Conservation (phyloP, 2,329 filamentous ascomycete species). For the Pseudogymnoascus sp. region DNA sequence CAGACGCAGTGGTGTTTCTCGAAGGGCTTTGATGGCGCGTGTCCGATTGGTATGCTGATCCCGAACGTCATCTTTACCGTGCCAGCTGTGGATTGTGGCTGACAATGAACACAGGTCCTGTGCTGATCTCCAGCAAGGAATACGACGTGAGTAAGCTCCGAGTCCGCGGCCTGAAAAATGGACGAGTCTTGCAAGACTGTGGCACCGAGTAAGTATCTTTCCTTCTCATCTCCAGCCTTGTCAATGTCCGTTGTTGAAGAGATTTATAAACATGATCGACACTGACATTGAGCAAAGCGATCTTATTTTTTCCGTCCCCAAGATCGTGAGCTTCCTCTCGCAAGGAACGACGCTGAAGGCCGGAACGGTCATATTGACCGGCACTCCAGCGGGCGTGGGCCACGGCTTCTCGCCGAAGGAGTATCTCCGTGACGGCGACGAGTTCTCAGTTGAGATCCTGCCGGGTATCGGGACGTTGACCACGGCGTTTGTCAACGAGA, state of each 20-base stretch:
- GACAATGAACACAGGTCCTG: constrained; percentile 32
- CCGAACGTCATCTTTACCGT: background rate
- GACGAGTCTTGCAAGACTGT: constrained; percentile 37
- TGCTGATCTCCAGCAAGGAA: constrained; percentile 36
- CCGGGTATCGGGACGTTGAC: constrained; percentile 41
- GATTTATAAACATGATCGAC: background rate
- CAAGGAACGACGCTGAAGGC: constrained; percentile 36
- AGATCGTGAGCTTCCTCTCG: constrained; percentile 34
- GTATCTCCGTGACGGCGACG: constrained; percentile 37
- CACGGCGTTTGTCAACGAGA: constrained; percentile 32
- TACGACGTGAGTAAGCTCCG: constrained; percentile 34
- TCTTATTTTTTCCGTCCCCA: constrained; percentile 44
- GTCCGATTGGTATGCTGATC: constrained; percentile 32
- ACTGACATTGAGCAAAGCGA: constrained; percentile 33
- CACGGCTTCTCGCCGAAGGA: constrained; percentile 29
- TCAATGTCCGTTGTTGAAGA: background rate
- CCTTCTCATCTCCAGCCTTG: background rate
- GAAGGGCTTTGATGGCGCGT: constrained; percentile 42
- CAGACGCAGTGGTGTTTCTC: constrained; percentile 43
- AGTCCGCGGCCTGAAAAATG: constrained; percentile 41
- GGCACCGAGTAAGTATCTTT: background rate
- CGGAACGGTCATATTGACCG: constrained; percentile 39
- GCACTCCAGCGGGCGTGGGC: constrained; percentile 35
- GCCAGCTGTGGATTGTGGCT: background rate
- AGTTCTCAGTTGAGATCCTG: constrained; percentile 40